These are phyloP conservation scores for Fusarium sp. DNA, from an alignment of 2,329 filamentous ascomycete species.

Conservation along the genomic window DNA sequence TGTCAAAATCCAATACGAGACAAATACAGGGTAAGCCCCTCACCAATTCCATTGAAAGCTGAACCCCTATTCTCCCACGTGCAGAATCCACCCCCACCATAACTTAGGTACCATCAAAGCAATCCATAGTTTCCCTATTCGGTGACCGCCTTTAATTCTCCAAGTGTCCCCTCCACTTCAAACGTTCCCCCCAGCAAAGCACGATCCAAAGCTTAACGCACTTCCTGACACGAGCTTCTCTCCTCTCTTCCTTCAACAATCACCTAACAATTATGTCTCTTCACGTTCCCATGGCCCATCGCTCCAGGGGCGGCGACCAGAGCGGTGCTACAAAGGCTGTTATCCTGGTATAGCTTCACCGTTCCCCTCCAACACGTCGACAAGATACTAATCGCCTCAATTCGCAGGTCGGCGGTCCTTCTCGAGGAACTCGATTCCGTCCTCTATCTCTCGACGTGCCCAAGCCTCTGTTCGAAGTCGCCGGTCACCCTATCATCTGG, in stretches of 20 bases:
- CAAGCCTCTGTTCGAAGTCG: conserved; percentile 99
- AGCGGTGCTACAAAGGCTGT: conserved; percentile 88
- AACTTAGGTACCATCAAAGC: conserved; percentile 4
- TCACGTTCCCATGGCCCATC: conserved; percentile 66
- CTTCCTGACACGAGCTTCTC: conserved; percentile 22
- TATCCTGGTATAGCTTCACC: conserved; percentile 76
- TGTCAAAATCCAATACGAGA: background rate
- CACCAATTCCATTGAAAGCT: background rate
- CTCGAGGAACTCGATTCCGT: conserved; percentile 93
- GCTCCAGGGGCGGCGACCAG: conserved; percentile 55
- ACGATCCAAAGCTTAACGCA: conserved; percentile 31
- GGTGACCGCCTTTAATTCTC: conserved; percentile 43
- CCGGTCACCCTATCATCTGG: conserved; percentile 97
- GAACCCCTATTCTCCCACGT: conserved; percentile 37
- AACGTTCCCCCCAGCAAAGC: conserved; percentile 11
- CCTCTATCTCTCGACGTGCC: conserved; percentile 95
- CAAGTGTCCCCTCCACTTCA: conserved; percentile 39
- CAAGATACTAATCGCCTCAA: conserved; percentile 45
- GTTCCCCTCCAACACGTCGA: conserved; percentile 2
- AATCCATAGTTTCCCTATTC: conserved; percentile 35
- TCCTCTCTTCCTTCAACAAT: background rate
- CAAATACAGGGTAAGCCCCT: conserved; percentile 33
- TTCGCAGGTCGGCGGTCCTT: conserved; percentile 88
- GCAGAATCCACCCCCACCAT: conserved; percentile 31
- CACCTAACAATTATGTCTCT: conserved; percentile 61